Evolutionary conservation across 2,329 filamentous ascomycete genomes (phyloP), one percentile per base, ranked within the genome.

Genomic region (Fusarium pseudocircinatum): DNA sequence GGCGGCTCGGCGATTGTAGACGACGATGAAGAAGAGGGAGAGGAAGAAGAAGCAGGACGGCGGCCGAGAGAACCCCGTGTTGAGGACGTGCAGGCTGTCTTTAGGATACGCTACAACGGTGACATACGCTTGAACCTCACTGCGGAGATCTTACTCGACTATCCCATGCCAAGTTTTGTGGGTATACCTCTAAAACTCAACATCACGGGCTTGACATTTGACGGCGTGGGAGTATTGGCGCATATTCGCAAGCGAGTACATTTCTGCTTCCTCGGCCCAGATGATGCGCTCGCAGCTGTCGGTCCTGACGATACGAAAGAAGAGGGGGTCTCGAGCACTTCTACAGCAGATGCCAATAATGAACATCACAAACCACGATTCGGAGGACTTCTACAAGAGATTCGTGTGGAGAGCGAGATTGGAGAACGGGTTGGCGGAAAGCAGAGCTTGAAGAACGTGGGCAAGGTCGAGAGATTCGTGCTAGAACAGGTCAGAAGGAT

Each of bases 111-210:
- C 63, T 99, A 99, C 82, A 90, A 92, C 6, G 96, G 96, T 37
- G 93, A 98, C 79, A 88, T 99, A 66, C 91, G 92, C 74, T 88
- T 99, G 64, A 94, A 95, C 69, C 87, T 99, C 56, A 98, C 96
- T 30, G 95, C 96, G 2, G 95, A 98, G 83, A 97, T 99, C 46
- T 86, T 98, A 37, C 91, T 99, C 39, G 96, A 99, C 83, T 99
- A 99, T 81, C 96, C 96, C 2, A 98, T 98, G 94, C 95, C 95
- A 44, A 97, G 94, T 84, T 99, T 99, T 79, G 96, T 98, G 6
- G 95, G 95, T 18, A 96, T 99, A 69, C 96, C 96, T 3, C 88
- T 99, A 52, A 96, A 96, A 81, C 87, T 99, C 32, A 97, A 96
- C 81, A 97, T 99, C 75, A 98, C 96, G 2, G 96, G 96, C 0